A percentile compares a stretch with the other conserved stretches of the same genome.
phyloP scores from a whole-genome alignment of 2,329 filamentous ascomycete genomes.

The Aspergillus unguis region DNA sequence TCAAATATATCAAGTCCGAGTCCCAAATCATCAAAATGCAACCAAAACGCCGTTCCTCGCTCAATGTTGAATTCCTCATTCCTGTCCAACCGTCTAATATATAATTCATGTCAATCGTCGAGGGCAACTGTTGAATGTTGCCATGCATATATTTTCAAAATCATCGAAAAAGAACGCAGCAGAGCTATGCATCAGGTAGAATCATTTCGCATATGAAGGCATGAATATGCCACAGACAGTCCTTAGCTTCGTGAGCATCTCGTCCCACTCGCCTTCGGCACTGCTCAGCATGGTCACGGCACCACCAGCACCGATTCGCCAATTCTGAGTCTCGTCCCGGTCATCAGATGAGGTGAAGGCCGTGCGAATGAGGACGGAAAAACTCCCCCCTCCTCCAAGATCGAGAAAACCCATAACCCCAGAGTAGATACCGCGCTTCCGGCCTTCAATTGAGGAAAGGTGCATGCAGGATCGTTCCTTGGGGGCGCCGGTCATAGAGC shows the following conservation, averaged over 20 bases:
- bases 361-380: slow-evolving; percentile 85
- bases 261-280: slow-evolving; percentile 75
- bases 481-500: slow-evolving; percentile 94
- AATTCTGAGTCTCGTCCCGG: slow-evolving; percentile 43
- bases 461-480: slow-evolving; percentile 91
- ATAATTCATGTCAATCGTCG: slow-evolving; percentile 1
- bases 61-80: slow-evolving; percentile 32
- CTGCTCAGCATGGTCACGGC: slow-evolving; percentile 84
- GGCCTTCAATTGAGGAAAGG: slow-evolving; percentile 64
- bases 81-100: slow-evolving; percentile 3
- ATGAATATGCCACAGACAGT: slow-evolving; percentile 44
- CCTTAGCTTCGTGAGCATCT: slow-evolving; percentile 76
- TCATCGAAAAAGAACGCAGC: neutral
- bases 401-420: slow-evolving; percentile 90
- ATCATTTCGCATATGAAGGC: slow-evolving; percentile 18
- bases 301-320: slow-evolving; percentile 85
- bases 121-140: slow-evolving; percentile 30
- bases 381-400: slow-evolving; percentile 78
- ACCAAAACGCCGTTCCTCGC: slow-evolving; percentile 16
- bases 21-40: neutral
- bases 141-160: slow-evolving; percentile 9
- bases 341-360: slow-evolving; percentile 55
- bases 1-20: neutral
- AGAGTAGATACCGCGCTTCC: slow-evolving; percentile 71
- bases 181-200: neutral